Conservation (phyloP, 305 asterid species). For the Plantago coronopus region DNA sequence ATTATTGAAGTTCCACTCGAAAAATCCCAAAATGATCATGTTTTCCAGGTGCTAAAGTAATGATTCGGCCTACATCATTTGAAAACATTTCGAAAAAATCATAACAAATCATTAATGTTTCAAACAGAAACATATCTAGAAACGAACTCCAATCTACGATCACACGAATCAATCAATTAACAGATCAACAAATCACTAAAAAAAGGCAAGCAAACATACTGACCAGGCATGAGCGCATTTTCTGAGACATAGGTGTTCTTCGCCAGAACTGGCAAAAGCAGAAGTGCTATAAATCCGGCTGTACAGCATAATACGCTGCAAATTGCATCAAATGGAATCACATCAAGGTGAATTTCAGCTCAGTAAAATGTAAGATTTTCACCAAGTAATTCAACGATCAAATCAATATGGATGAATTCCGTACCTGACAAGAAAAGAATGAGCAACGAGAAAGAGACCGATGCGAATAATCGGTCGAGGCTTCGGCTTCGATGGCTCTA, state of each 20-base stretch:
- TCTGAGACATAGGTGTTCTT: slow-evolving; percentile 86
- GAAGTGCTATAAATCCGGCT: slow-evolving; percentile 71
- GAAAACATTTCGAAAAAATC: too few relatives aligned
- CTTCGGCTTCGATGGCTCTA: slow-evolving; percentile 43
- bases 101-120: too few relatives aligned
- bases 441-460: slow-evolving; percentile 69
- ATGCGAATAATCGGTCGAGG: slow-evolving; percentile 85
- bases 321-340: slow-evolving; percentile 7
- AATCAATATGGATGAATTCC: neutral
- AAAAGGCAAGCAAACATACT: slow-evolving; percentile 18
- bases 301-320: slow-evolving; percentile 68
- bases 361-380: slow-evolving; percentile 7
- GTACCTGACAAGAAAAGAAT: slow-evolving; percentile 69
- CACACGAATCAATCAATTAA: neutral
- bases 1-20: too few relatives aligned
- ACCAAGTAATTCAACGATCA: neutral
- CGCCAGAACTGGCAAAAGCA: slow-evolving; percentile 86
- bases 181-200: neutral
- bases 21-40: too few relatives aligned
- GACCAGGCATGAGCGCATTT: slow-evolving; percentile 97
- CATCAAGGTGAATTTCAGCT: neutral
- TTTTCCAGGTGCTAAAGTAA: too few relatives aligned
- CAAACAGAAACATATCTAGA: too few relatives aligned
- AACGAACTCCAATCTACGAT: too few relatives aligned
- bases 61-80: too few relatives aligned